Percentiles rank a stretch among this genome's conserved stretches.
These are phyloP conservation scores for Daldinia childiae DNA, from an alignment of 495 filamentous ascomycete species.

Conservation along the genomic window DNA sequence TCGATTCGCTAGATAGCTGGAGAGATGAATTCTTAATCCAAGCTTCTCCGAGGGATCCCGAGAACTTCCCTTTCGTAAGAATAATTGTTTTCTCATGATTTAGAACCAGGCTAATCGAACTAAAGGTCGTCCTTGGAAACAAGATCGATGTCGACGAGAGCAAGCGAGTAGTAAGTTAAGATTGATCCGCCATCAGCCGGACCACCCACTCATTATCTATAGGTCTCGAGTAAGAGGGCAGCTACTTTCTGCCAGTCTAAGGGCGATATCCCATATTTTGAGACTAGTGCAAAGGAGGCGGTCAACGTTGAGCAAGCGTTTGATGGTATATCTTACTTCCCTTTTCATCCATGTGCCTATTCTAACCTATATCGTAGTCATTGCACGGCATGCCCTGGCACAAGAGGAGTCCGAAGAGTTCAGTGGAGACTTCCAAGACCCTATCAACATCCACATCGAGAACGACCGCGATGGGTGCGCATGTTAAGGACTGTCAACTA, in stretches of 20 bases:
- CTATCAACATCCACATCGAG: slow-evolving; percentile 96
- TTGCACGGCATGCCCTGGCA: slow-evolving; percentile 91
- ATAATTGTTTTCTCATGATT: not conserved
- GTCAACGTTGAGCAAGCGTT: slow-evolving; percentile 99
- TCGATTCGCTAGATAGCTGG: slow-evolving; percentile 98
- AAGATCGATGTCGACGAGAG: slow-evolving; percentile 99
- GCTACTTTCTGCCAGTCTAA: slow-evolving; percentile 98
- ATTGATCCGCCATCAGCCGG: not conserved
- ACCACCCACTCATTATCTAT: slow-evolving; percentile 23
- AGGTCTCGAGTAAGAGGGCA: slow-evolving; percentile 93
- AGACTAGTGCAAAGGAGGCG: slow-evolving; percentile 98
- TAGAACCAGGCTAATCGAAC: slow-evolving; percentile 13
- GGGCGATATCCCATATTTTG: slow-evolving; percentile 97
- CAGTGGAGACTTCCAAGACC: slow-evolving; percentile 92
- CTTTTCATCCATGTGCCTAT: not conserved
- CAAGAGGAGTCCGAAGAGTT: slow-evolving; percentile 96
- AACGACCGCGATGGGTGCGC: slow-evolving; percentile 90
- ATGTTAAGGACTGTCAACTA: slow-evolving; percentile 65
- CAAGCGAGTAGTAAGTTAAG: slow-evolving; percentile 79
- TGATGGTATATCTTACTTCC: slow-evolving; percentile 70
- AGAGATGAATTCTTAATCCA: slow-evolving; percentile 98
- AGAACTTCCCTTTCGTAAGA: slow-evolving; percentile 96
- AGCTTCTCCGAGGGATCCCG: slow-evolving; percentile 93
- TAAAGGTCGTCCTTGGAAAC: slow-evolving; percentile 77
- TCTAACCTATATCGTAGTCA: slow-evolving; percentile 67